A percentile compares a stretch with the other conserved stretches of the same genome.
phyloP scores from a whole-genome alignment of 208 protist species.

The Trypanosoma vivax region DNA sequence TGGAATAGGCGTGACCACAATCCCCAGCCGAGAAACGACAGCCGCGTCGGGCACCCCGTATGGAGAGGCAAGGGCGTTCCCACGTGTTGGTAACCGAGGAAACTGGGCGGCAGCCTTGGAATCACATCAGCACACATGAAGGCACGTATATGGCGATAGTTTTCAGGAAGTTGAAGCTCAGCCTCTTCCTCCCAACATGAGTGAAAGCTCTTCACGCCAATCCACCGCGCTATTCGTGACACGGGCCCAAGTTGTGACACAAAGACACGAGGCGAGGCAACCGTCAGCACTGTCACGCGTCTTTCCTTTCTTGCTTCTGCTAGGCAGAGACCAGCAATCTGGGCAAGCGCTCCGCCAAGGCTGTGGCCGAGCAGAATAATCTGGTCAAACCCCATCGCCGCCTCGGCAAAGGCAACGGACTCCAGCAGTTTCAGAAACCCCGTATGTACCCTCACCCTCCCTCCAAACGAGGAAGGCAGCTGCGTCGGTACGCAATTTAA shows the following conservation, averaged over 20 bases:
- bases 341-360: constrained; percentile 48
- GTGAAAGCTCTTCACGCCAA: background rate
- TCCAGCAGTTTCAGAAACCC: constrained; percentile 44
- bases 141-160: constrained; percentile 53
- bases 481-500: constrained; percentile 30
- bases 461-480: constrained; percentile 30
- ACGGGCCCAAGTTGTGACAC: constrained; percentile 18
- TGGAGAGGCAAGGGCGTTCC: constrained; percentile 47
- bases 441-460: constrained; percentile 24
- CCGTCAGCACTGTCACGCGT: constrained; percentile 53
- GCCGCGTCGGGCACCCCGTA: constrained; percentile 39
- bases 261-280: constrained; percentile 57
- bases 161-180: constrained; percentile 26
- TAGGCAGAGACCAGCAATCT: constrained; percentile 48
- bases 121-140: constrained; percentile 50
- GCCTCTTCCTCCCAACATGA: constrained; percentile 3
- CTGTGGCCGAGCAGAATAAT: constrained; percentile 62
- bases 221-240: background rate
- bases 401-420: constrained; percentile 38
- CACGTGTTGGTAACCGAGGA: constrained; percentile 45
- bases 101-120: constrained; percentile 36
- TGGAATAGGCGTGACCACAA: constrained; percentile 55
- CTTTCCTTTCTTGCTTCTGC: constrained; percentile 35
- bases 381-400: constrained; percentile 38
- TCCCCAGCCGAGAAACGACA: constrained; percentile 47